Evolutionary conservation across 2,329 filamentous ascomycete species (phyloP).

Genomic region (Penicillium sp.): DNA sequence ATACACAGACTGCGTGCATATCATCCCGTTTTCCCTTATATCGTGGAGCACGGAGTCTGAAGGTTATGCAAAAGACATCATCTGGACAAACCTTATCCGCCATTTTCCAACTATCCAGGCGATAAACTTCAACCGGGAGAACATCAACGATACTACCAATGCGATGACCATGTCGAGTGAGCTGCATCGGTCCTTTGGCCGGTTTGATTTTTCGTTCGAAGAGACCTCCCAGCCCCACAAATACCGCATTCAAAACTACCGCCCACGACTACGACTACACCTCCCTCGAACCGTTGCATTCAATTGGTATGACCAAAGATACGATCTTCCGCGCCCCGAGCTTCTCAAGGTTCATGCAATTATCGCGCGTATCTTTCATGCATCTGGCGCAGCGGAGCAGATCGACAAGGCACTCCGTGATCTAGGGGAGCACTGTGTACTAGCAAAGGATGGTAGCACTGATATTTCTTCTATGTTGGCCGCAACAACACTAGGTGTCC

Average conservation of each 20-base stretch:
- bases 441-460: conserved; percentile 9
- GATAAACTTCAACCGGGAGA: background rate
- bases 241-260: background rate
- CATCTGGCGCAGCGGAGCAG: background rate
- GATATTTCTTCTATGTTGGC: background rate
- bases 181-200: background rate
- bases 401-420: conserved; percentile 2
- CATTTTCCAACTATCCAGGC: conserved; percentile 4
- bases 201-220: conserved; percentile 1
- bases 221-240: background rate
- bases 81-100: conserved; percentile 4
- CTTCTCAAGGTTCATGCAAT: conserved; percentile 4
- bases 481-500: background rate
- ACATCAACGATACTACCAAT: background rate
- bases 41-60: background rate
- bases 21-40: background rate
- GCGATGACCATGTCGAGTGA: background rate
- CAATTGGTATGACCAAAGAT: background rate
- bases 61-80: conserved; percentile 2
- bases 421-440: background rate
- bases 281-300: background rate
- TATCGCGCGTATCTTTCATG: conserved; percentile 3
- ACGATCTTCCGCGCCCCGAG: background rate
- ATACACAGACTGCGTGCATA: background rate
- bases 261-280: background rate